Evolutionary conservation across 2,329 filamentous ascomycete species (phyloP), one percentile per base, ranked within the genome.

Genomic region (Alternaria ventricosa): DNA sequence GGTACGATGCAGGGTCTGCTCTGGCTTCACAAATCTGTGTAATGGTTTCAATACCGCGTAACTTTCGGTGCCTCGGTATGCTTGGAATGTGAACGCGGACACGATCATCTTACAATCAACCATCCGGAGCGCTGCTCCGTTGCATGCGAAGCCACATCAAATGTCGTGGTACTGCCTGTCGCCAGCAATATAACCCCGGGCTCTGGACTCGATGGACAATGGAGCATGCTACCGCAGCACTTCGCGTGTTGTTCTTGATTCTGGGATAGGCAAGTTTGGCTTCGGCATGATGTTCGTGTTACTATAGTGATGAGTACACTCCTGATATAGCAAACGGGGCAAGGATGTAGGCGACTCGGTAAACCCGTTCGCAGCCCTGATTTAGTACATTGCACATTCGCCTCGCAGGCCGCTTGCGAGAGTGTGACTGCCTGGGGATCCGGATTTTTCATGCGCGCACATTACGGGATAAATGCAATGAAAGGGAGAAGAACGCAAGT

Each of bases 321-420:
- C 55, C 54, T 46, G 10, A 55, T 27, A 67, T 66, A 60, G 61
- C 56, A 45, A 49, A 63, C 64, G 56, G 43, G 65, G 53, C 65
- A 68, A 60, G 69, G 64, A 57, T 66, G 18, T 43, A 55, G 30
- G 59, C 33, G 20, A 28, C 47, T 57, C 53, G 59, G 53, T 58
- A 49, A 43, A 57, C 54, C 25, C 33, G 61, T 64, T 71, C 65
- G 63, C 63, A 63, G 57, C 63, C 55, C 36, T 20, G 30, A 63
- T 66, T 41, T 15, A 53, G 56, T 56, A 45, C 55, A 71, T 67
- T 25, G 61, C 69, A 69, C 65, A 58, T 27, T 66, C 51, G 28
- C 65, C 55, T 54, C 18, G 27, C 53, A 55, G 36, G 53, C n/a
- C 25, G 9, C 22, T 55, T 18, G 25, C 18, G 18, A 45, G 23